Conservation (phyloP, 108 stramenopile genomes). For the Schizochytrium sp. region DNA sequence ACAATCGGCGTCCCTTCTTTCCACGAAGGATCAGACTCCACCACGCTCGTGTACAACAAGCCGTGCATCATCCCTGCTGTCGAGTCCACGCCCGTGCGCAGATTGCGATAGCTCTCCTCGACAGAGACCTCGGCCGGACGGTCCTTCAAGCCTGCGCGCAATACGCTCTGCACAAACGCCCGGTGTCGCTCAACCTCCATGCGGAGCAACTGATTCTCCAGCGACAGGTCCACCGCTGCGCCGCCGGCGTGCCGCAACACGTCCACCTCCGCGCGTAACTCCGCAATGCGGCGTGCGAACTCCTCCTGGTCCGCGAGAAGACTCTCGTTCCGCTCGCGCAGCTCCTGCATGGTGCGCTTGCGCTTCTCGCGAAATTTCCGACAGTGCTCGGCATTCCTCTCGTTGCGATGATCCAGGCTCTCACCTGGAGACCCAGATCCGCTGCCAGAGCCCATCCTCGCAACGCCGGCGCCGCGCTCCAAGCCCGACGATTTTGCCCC, state of each 20-base stretch:
- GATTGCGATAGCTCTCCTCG: neutral
- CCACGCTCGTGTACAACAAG: neutral
- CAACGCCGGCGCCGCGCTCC: too few relatives aligned
- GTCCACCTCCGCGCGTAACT: neutral
- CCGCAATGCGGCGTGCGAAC: neutral
- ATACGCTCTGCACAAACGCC: neutral
- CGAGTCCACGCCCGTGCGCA: neutral
- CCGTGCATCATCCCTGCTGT: neutral
- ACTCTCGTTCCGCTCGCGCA: neutral
- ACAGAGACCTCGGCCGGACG: neutral
- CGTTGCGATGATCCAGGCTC: neutral
- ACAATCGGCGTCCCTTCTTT: neutral
- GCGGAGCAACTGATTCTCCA: neutral
- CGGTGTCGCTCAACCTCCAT: neutral
- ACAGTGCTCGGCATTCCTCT: neutral
- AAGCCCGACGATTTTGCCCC: too few relatives aligned
- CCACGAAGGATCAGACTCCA: neutral
- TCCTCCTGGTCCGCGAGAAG: neutral
- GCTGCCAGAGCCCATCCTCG: too few relatives aligned
- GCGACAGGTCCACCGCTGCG: neutral
- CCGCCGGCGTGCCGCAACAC: neutral
- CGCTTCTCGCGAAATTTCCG: neutral
- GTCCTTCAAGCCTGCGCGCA: neutral
- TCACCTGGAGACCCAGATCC: too few relatives aligned
- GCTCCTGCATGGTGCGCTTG: neutral